phyloP scores from a whole-genome alignment of 2,329 filamentous ascomycete genomes.

The Aspergillus ochraceoroseus region DNA sequence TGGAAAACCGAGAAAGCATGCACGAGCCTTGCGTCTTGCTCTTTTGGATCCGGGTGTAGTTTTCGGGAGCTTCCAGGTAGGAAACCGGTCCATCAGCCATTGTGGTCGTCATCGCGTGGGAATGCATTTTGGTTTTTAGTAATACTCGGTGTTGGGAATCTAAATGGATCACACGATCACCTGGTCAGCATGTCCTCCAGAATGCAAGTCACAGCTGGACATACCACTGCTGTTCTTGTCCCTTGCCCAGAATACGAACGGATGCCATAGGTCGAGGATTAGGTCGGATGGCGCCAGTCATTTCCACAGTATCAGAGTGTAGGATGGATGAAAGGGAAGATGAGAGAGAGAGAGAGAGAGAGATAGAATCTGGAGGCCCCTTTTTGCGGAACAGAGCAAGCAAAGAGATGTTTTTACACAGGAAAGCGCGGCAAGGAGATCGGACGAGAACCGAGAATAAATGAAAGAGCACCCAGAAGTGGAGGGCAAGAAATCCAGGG shows the following conservation, averaged over 20 bases:
- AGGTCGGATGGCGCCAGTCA: conserved; percentile 1
- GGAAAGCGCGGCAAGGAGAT: too few species aligned
- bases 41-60: conserved; percentile 6
- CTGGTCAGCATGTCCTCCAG: not conserved
- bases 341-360: not conserved
- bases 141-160: too few species aligned
- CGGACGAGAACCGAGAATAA: too few species aligned
- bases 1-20: conserved; percentile 14
- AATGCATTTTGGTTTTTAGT: too few species aligned
- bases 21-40: conserved; percentile 6
- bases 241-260: not conserved
- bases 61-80: not conserved
- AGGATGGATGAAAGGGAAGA: not conserved
- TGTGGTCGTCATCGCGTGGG: not conserved
- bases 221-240: not conserved
- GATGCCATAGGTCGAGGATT: conserved; percentile 1
- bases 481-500: too few species aligned
- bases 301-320: conserved; percentile 1
- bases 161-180: not conserved
- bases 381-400: too few species aligned
- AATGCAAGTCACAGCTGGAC: not conserved
- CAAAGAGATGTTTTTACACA: too few species aligned
- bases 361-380: too few species aligned
- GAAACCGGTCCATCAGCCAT: not conserved
- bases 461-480: too few species aligned